Conservation (phyloP, 768 basidiomycete species). For the Tulasnella sp. region DNA sequence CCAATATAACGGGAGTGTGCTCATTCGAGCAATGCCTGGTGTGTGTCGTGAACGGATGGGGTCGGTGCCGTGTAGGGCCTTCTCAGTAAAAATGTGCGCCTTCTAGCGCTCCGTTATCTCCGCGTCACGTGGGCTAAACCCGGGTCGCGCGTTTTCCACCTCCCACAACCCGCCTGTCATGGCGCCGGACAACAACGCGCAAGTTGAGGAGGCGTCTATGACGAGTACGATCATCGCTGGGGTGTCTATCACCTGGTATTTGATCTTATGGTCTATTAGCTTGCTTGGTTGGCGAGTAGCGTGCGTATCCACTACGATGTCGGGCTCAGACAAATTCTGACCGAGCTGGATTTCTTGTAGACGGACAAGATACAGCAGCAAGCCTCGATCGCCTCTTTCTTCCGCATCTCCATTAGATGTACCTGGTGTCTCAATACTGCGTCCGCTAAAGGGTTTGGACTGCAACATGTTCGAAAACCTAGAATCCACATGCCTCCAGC, state of each 20-base stretch:
- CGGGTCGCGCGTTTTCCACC: background rate
- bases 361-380: conserved; percentile 71
- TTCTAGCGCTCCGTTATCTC: conserved; percentile 16
- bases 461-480: conserved; percentile 95
- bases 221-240: conserved; percentile 11
- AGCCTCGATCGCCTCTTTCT: conserved; percentile 64
- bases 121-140: background rate
- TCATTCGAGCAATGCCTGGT: conserved; percentile 21
- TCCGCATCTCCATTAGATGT: conserved; percentile 53
- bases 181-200: background rate
- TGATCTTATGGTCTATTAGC: conserved; percentile 63
- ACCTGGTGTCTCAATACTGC: conserved; percentile 91
- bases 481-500: conserved; percentile 88
- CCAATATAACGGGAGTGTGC: conserved; percentile 91
- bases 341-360: conserved; percentile 47
- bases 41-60: background rate
- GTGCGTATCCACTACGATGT: conserved; percentile 52
- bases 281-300: conserved; percentile 69
- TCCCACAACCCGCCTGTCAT: background rate
- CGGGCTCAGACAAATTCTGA: conserved; percentile 23
- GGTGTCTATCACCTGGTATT: conserved; percentile 62
- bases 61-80: background rate
- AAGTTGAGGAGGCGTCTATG: background rate
- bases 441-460: conserved; percentile 94
- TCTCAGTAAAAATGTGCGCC: conserved; percentile 24